These are phyloP conservation scores for Plenodomus biglobosus DNA, from an alignment of 2,329 filamentous ascomycete genomes.

Conservation along the genomic window DNA sequence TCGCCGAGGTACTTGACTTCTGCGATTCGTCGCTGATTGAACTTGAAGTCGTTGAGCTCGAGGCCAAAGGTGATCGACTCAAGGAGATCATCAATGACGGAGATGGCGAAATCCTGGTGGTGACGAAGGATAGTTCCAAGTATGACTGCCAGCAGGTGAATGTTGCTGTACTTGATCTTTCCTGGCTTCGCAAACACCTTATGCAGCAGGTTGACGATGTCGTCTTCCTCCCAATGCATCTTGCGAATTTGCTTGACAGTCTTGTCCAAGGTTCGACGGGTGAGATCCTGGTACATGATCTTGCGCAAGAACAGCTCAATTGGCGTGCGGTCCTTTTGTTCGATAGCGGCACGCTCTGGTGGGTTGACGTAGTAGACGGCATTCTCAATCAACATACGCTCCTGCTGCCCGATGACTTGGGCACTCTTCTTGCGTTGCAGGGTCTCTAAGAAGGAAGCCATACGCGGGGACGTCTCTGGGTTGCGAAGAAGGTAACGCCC, in stretches of 20 bases:
- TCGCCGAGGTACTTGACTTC: constrained; percentile 97
- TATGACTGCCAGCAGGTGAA: constrained; percentile 88
- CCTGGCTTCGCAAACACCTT: constrained; percentile 95
- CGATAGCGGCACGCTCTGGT: constrained; percentile 87
- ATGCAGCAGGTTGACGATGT: constrained; percentile 76
- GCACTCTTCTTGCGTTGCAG: constrained; percentile 94
- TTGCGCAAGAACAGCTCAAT: constrained; percentile 92
- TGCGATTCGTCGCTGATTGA: constrained; percentile 90
- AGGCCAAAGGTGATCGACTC: constrained; percentile 86
- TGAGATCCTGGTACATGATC: constrained; percentile 90
- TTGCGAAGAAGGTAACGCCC: constrained; percentile 91
- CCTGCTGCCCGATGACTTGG: constrained; percentile 91
- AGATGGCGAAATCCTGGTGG: constrained; percentile 85
- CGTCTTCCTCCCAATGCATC: constrained; percentile 94
- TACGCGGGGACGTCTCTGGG: constrained; percentile 86
- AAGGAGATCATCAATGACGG: constrained; percentile 87
- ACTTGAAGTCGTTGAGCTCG: constrained; percentile 96
- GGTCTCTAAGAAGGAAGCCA: constrained; percentile 92
- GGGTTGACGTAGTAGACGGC: constrained; percentile 98
- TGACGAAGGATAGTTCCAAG: constrained; percentile 87
- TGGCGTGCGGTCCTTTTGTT: constrained; percentile 93
- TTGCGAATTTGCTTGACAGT: constrained; percentile 92
- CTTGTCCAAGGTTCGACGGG: constrained; percentile 90
- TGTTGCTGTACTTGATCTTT: constrained; percentile 97
- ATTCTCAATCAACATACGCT: constrained; percentile 98